A percentile compares a stretch with the other conserved stretches of the same genome.
These are phyloP conservation scores for Entelexis paramagnoliae DNA, from an alignment of 1,139 yeast genomes.

Conservation along the genomic window DNA sequence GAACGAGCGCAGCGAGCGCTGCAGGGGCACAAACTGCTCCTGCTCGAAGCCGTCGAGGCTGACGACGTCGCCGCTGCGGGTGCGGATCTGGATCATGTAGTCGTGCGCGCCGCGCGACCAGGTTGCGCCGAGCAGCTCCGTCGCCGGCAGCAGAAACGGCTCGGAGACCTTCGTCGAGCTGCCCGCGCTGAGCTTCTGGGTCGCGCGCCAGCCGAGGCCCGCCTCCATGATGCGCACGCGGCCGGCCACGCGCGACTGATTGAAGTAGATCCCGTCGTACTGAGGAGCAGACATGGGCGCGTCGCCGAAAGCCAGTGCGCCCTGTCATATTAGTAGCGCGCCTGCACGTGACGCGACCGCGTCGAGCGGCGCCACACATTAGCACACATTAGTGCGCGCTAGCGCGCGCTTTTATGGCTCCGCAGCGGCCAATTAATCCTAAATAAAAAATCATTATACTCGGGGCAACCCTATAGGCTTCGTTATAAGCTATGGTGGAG, in stretches of 20 bases:
- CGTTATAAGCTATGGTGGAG: too few relatives aligned
- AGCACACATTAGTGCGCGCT: too few relatives aligned
- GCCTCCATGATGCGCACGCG: constrained; percentile 89
- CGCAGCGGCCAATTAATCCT: too few relatives aligned
- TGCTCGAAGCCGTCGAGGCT: constrained; percentile 85
- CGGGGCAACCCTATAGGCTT: too few relatives aligned
- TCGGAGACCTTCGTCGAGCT: constrained; percentile 42
- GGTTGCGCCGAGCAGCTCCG: constrained; percentile 64
- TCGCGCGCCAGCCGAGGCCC: constrained; percentile 94
- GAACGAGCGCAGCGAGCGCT: constrained; percentile 71
- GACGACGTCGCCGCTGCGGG: constrained; percentile 78
- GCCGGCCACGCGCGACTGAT: constrained; percentile 75
- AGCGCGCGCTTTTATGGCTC: too few relatives aligned
- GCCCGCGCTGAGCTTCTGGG: constrained; percentile 40
- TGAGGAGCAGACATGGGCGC: constrained; percentile 10
- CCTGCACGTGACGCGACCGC: neutral
- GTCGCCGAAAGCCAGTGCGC: neutral
- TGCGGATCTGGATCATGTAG: constrained; percentile 76
- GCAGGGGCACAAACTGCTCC: constrained; percentile 68
- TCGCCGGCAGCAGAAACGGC: constrained; percentile 78
- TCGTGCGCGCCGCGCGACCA: constrained; percentile 97
- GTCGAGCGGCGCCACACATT: too few relatives aligned
- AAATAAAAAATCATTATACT: too few relatives aligned
- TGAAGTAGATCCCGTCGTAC: constrained; percentile 50
- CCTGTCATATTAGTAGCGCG: neutral